A percentile compares a stretch with the other conserved stretches of the same genome.
phyloP scores from a whole-genome alignment of 169 alveolate genomes.

The Babesia ovis region DNA sequence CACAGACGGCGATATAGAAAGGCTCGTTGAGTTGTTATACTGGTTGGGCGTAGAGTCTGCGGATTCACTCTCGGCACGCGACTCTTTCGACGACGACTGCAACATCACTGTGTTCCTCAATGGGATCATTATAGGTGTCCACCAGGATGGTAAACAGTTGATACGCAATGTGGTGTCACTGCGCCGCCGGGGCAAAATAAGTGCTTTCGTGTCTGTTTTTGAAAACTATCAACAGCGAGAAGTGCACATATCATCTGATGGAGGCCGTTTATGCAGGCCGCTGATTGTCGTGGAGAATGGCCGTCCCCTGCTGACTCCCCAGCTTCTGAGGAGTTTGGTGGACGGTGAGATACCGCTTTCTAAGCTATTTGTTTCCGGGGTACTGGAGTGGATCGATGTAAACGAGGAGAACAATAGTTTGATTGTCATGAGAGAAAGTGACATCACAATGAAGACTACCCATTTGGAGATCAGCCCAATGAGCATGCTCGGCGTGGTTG shows the following conservation, averaged over 20 bases:
- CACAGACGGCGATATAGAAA: slow-evolving; percentile 88
- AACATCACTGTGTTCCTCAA: slow-evolving; percentile 88
- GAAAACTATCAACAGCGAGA: slow-evolving; percentile 89
- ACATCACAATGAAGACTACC: slow-evolving; percentile 90
- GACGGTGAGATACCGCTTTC: slow-evolving; percentile 80
- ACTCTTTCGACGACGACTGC: slow-evolving; percentile 68
- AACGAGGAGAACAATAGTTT: slow-evolving; percentile 97
- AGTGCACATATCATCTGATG: slow-evolving; percentile 97
- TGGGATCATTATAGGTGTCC: slow-evolving; percentile 94
- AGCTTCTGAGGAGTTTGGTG: slow-evolving; percentile 52
- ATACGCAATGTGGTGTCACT: slow-evolving; percentile 87
- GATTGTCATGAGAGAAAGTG: slow-evolving; percentile 91
- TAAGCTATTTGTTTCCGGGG: slow-evolving; percentile 81
- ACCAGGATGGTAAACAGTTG: slow-evolving; percentile 85
- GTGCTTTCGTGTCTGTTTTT: slow-evolving; percentile 95
- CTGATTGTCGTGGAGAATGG: slow-evolving; percentile 95
- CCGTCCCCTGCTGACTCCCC: slow-evolving; percentile 73
- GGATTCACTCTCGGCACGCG: slow-evolving; percentile 72
- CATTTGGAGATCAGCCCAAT: slow-evolving; percentile 98
- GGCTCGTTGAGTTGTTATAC: slow-evolving; percentile 68
- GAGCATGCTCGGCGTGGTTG: slow-evolving; percentile 96
- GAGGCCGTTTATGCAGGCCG: slow-evolving; percentile 99
- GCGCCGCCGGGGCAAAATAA: slow-evolving; percentile 94
- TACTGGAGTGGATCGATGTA: slow-evolving; percentile 98
- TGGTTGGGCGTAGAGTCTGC: slow-evolving; percentile 81